These are phyloP conservation scores for Cyclostephanos invisitatus DNA, from an alignment of 108 stramenopile genomes.

Conservation along the genomic window DNA sequence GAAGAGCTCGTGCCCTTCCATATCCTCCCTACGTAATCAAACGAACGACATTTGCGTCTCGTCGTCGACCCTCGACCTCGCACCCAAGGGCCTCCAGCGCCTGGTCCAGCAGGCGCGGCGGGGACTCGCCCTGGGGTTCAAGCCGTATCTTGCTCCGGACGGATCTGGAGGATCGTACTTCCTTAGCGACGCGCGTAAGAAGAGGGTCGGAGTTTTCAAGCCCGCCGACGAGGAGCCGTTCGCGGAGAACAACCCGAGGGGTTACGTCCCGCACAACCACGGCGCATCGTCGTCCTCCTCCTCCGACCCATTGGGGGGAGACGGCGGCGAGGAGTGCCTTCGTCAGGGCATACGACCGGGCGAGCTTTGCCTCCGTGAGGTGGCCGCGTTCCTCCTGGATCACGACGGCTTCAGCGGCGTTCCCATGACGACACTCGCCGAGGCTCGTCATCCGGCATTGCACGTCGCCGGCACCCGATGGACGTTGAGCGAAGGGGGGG, in stretches of 20 bases:
- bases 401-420: constrained; percentile 84
- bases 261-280: constrained; percentile 58
- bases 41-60: constrained; percentile 69
- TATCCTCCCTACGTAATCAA: constrained; percentile 41
- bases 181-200: constrained; percentile 80
- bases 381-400: constrained; percentile 96
- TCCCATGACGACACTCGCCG: constrained; percentile 95
- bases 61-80: constrained; percentile 64
- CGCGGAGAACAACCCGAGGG: constrained; percentile 95
- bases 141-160: constrained; percentile 90
- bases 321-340: constrained; percentile 53
- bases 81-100: constrained; percentile 58
- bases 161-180: constrained; percentile 98
- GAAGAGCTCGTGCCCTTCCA: constrained; percentile 27
- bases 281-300: not conserved
- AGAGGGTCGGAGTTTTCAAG: constrained; percentile 94
- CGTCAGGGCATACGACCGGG: constrained; percentile 92
- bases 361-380: constrained; percentile 94
- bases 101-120: constrained; percentile 67
- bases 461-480: constrained; percentile 72
- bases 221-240: constrained; percentile 98
- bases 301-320: constrained; percentile 9
- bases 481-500: constrained; percentile 77
- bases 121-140: constrained; percentile 72
- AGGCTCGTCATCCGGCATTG: constrained; percentile 91